These are phyloP conservation scores for Basipetospora sp. DNA, from an alignment of 2,329 filamentous ascomycete genomes.

Conservation along the genomic window DNA sequence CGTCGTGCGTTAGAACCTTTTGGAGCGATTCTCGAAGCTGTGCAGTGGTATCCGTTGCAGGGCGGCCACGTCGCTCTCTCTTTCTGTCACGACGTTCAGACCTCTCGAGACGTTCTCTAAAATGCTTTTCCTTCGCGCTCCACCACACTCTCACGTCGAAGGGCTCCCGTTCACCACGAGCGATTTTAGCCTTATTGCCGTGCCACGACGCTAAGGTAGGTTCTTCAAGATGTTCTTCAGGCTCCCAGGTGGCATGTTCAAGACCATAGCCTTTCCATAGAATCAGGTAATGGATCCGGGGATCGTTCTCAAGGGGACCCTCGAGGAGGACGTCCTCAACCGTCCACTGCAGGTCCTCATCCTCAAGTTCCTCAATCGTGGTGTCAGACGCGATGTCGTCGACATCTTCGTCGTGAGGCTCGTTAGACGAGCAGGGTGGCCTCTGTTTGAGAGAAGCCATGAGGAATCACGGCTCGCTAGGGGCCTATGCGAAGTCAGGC, in stretches of 20 bases:
- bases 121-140: slow-evolving; percentile 22
- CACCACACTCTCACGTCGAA: slow-evolving; percentile 4
- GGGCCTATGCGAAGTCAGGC: too few relatives aligned
- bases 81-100: neutral
- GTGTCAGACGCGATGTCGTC: slow-evolving; percentile 20
- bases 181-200: neutral
- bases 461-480: too few relatives aligned
- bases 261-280: slow-evolving; percentile 23
- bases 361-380: slow-evolving; percentile 17
- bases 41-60: neutral
- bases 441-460: too few relatives aligned
- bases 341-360: slow-evolving; percentile 30
- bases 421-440: neutral
- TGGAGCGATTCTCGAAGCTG: neutral
- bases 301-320: slow-evolving; percentile 13
- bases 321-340: slow-evolving; percentile 39
- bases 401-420: slow-evolving; percentile 8
- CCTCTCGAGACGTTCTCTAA: slow-evolving; percentile 27
- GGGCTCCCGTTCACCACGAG: neutral
- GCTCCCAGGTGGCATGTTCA: slow-evolving; percentile 34
- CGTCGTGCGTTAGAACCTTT: neutral
- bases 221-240: slow-evolving; percentile 1
- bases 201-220: slow-evolving; percentile 1
- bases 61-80: neutral
- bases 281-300: slow-evolving; percentile 18